Evolutionary conservation across 1,284 basidiomycete genomes (phyloP), one percentile per base, ranked within the genome.

Genomic region (Naganishia sp.): DNA sequence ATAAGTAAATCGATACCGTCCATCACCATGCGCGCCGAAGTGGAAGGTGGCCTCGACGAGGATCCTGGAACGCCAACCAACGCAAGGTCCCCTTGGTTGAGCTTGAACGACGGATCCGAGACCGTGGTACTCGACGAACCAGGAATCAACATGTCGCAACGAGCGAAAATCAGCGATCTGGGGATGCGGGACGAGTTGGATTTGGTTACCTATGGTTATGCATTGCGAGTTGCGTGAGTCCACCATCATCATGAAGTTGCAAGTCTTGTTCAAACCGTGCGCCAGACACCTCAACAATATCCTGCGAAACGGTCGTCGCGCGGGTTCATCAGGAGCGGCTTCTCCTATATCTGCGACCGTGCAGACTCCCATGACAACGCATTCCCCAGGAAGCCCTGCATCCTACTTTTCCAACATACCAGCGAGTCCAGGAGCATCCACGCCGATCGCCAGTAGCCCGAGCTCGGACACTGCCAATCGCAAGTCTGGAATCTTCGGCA

Each of bases 181-280:
- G 66, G 68, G 2, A 43, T 68, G 43, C 13, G 50, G 52, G 75
- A 78, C 31, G 77, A 79, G 60, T 46, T 78, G 15, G 77, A 79
- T 60, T 68, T 70, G 50, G 55, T 71, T 63, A 75, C 74, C 2
- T 80, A 80, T 58, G 62, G 67, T n/a, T 78, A 75, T 64, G 74
- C 77, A 5, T 69, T 80, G 35, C 71, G 75, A 41, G 74, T 78
- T 10, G 77, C 77, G 77, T 77, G 58, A 72, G 77, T 77, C 1
- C 15, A 23, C 9, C 50, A 17, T 5, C 13, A 32, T 25, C 1
- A 15, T 6, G 18, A 25, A 18, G 46, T 23, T 31, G 47, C 11
- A 1, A 15, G 2, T 25, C 13, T 18, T 2, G 32, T 6, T 56
- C 28, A 3, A 10, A 47, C 7, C 42, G 32, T 42, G 17, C 18